phyloP scores from a whole-genome alignment of 2,329 filamentous ascomycete species.

The Hypocrella siamensis region DNA sequence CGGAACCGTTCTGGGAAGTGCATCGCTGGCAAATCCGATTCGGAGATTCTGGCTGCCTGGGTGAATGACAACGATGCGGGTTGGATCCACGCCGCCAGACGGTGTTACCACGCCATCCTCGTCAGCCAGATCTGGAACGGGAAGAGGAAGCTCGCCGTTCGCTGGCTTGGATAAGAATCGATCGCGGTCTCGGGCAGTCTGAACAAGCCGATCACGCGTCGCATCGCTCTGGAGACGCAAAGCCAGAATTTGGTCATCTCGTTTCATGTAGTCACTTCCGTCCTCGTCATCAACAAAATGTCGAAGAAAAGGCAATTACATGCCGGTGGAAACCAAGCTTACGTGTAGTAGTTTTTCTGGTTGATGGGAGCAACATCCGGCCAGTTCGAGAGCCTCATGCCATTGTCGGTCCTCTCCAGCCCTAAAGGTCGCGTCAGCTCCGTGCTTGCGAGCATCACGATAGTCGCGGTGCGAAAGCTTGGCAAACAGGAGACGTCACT shows the following conservation, averaged over 20 bases:
- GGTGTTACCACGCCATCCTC: conserved; percentile 40
- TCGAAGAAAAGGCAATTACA: neutral
- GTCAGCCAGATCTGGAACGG: conserved; percentile 42
- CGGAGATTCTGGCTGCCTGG: conserved; percentile 89
- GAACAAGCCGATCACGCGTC: conserved; percentile 66
- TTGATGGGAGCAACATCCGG: conserved; percentile 88
- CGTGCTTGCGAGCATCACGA: neutral
- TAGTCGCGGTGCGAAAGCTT: neutral
- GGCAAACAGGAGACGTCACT: conserved; percentile 10
- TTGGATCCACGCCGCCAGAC: conserved; percentile 53
- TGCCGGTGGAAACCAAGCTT: conserved; percentile 17
- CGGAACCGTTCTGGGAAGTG: conserved; percentile 81
- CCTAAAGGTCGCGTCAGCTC: conserved; percentile 34
- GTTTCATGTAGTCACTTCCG: conserved; percentile 88
- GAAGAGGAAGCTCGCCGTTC: conserved; percentile 47
- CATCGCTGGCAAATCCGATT: conserved; percentile 91
- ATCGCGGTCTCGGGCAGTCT: conserved; percentile 76
- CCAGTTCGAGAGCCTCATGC: conserved; percentile 91
- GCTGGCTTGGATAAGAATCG: conserved; percentile 65
- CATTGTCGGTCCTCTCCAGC: conserved; percentile 92
- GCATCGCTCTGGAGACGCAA: conserved; percentile 80
- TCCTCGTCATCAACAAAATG: neutral
- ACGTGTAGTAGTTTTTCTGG: conserved; percentile 99
- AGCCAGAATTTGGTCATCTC: conserved; percentile 89
- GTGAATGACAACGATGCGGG: conserved; percentile 89